Percentiles rank a stretch among this genome's conserved stretches.
phyloP scores from a whole-genome alignment of 768 basidiomycete species.

The Tulasnella calospora region DNA sequence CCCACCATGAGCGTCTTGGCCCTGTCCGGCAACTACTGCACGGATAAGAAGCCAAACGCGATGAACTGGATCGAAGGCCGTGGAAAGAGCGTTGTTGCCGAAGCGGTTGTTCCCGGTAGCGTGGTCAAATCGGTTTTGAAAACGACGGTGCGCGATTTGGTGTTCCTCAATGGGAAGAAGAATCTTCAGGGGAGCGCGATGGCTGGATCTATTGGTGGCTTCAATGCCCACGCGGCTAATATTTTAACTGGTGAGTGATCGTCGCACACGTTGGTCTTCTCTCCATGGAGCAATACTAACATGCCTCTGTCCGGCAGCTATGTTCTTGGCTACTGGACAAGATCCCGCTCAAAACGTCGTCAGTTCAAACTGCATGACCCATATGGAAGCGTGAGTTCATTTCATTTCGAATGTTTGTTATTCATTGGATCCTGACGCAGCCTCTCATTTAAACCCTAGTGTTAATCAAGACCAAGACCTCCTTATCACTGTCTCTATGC shows the following conservation, averaged over 20 bases:
- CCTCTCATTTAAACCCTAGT: slow-evolving; percentile 40
- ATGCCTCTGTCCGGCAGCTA: slow-evolving; percentile 40
- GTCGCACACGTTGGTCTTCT: not conserved
- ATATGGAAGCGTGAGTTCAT: slow-evolving; percentile 91
- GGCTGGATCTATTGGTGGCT: slow-evolving; percentile 96
- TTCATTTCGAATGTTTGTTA: slow-evolving; percentile 3
- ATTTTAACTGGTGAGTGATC: slow-evolving; percentile 58
- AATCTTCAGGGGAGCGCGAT: slow-evolving; percentile 95
- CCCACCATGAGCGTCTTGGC: slow-evolving; percentile 89
- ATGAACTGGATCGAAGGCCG: slow-evolving; percentile 99
- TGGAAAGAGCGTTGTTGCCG: slow-evolving; percentile 96
- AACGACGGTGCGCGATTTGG: slow-evolving; percentile 85
- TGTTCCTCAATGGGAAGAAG: slow-evolving; percentile 93
- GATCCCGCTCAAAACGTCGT: slow-evolving; percentile 99
- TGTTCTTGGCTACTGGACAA: slow-evolving; percentile 95
- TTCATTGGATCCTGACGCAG: slow-evolving; percentile 16
- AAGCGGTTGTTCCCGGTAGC: slow-evolving; percentile 85
- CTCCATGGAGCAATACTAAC: not conserved
- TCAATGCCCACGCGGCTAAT: slow-evolving; percentile 98
- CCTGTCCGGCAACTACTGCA: slow-evolving; percentile 96
- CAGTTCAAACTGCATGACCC: slow-evolving; percentile 95
- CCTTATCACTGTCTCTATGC: slow-evolving; percentile 92
- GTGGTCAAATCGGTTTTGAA: slow-evolving; percentile 87
- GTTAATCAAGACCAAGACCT: slow-evolving; percentile 86
- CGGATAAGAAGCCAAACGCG: slow-evolving; percentile 98